Percentiles rank a stretch among this genome's conserved stretches.
phyloP scores from a whole-genome alignment of 2,329 filamentous ascomycete genomes.

The Myriosclerotinia curreyana region DNA sequence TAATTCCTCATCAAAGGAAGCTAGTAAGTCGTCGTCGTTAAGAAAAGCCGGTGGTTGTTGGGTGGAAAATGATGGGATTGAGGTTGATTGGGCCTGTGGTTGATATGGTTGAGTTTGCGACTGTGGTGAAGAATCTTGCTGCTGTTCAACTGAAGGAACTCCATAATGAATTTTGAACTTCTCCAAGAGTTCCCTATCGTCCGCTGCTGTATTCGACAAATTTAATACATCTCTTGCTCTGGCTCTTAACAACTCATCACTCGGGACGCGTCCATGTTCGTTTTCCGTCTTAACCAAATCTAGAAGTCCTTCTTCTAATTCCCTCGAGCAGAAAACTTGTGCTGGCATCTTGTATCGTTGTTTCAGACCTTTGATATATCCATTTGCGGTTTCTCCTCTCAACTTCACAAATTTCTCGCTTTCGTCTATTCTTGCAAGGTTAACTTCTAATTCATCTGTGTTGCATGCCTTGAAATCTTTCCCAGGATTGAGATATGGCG shows the following conservation, averaged over 20 bases:
- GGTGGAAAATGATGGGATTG: neutral
- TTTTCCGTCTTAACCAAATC: conserved; percentile 48
- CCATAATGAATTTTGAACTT: conserved; percentile 45
- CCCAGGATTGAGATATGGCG: conserved; percentile 50
- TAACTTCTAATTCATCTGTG: conserved; percentile 37
- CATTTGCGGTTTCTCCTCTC: conserved; percentile 47
- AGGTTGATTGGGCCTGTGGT: conserved; percentile 12
- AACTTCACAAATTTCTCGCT: conserved; percentile 44
- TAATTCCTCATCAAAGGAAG: conserved; percentile 29
- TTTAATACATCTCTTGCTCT: conserved; percentile 50
- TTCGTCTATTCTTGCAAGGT: conserved; percentile 23
- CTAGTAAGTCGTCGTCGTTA: conserved; percentile 29
- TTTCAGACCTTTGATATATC: conserved; percentile 47
- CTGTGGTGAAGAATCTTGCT: conserved; percentile 1
- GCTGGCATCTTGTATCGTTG: conserved; percentile 48
- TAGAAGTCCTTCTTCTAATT: conserved; percentile 54
- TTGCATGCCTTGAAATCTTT: conserved; percentile 42
- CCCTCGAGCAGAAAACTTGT: conserved; percentile 55
- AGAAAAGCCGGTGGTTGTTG: conserved; percentile 20
- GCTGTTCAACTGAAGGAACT: neutral
- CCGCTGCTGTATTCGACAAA: conserved; percentile 50
- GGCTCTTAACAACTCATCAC: conserved; percentile 47
- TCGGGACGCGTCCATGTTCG: conserved; percentile 45
- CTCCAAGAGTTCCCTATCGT: conserved; percentile 50
- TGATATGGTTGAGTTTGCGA: conserved; percentile 4